A percentile compares a stretch with the other conserved stretches of the same genome.
These are phyloP conservation scores for Starmerella apicola DNA, from an alignment of 805 yeast species.

Conservation along the genomic window DNA sequence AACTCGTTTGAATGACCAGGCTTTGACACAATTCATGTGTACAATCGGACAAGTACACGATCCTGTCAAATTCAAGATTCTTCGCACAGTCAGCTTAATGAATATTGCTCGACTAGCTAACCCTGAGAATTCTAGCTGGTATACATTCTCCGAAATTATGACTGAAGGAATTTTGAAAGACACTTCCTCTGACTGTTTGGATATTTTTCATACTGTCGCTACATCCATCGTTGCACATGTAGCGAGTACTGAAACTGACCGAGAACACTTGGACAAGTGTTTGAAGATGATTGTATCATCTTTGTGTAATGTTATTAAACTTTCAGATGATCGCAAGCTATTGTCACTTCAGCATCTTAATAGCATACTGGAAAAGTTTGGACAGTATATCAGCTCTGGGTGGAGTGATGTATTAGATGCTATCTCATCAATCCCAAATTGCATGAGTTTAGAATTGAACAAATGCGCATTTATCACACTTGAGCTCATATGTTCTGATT, in stretches of 20 bases:
- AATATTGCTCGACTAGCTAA: slow-evolving; percentile 39
- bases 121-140: slow-evolving; percentile 34
- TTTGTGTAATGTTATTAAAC: slow-evolving; percentile 32
- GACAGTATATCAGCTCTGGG: slow-evolving; percentile 43
- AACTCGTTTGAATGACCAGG: slow-evolving; percentile 37
- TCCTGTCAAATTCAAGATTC: slow-evolving; percentile 25
- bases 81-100: slow-evolving; percentile 40
- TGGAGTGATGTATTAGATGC: slow-evolving; percentile 68
- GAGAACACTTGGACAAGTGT: not conserved
- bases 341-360: slow-evolving; percentile 51
- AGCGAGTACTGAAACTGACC: not conserved
- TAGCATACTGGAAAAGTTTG: slow-evolving; percentile 66
- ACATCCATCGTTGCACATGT: not conserved
- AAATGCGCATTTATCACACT: slow-evolving; percentile 69
- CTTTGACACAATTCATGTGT: slow-evolving; percentile 38
- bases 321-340: slow-evolving; percentile 55
- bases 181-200: not conserved
- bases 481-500: slow-evolving; percentile 76
- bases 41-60: slow-evolving; percentile 27
- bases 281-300: slow-evolving; percentile 36
- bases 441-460: slow-evolving; percentile 32
- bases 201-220: not conserved
- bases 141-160: slow-evolving; percentile 35
- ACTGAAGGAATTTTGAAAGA: slow-evolving; percentile 26
- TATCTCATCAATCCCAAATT: slow-evolving; percentile 24